Conservation (phyloP, 1,284 basidiomycete genomes). For the Rhodofomes roseus region DNA sequence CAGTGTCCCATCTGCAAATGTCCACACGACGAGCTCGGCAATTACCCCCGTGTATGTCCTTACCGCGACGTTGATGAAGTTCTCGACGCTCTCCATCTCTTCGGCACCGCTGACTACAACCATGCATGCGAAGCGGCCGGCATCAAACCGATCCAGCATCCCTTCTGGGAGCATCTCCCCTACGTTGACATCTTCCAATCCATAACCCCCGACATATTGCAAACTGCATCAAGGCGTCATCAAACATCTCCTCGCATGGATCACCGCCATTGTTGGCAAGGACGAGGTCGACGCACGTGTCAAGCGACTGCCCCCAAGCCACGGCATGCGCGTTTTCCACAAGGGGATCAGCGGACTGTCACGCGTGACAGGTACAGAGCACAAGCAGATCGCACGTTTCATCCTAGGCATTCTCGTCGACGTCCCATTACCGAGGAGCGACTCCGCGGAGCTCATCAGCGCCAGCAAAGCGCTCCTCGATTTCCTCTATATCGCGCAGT, state of each 20-base stretch:
- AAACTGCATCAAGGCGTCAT: constrained; percentile 22
- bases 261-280: constrained; percentile 16
- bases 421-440: neutral
- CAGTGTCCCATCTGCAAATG: constrained; percentile 13
- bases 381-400: too few relatives aligned
- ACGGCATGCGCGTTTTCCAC: too few relatives aligned
- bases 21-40: constrained; percentile 9
- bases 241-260: constrained; percentile 33
- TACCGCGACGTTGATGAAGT: neutral
- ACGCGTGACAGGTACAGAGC: too few relatives aligned
- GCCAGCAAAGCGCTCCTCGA: constrained; percentile 13
- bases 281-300: too few relatives aligned
- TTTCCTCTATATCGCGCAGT: too few relatives aligned
- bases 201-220: constrained; percentile 30
- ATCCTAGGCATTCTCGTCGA: too few relatives aligned
- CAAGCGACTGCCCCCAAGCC: too few relatives aligned
- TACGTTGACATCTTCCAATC: constrained; percentile 28
- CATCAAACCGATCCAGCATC: constrained; percentile 17
- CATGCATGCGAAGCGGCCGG: neutral
- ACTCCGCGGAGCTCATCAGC: neutral
- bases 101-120: neutral
- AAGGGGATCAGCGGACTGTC: constrained; percentile 19
- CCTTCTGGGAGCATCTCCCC: constrained; percentile 35
- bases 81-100: neutral
- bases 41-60: neutral